phyloP scores from a whole-genome alignment of 495 filamentous ascomycete genomes.

The Glarea lozoyensis region DNA sequence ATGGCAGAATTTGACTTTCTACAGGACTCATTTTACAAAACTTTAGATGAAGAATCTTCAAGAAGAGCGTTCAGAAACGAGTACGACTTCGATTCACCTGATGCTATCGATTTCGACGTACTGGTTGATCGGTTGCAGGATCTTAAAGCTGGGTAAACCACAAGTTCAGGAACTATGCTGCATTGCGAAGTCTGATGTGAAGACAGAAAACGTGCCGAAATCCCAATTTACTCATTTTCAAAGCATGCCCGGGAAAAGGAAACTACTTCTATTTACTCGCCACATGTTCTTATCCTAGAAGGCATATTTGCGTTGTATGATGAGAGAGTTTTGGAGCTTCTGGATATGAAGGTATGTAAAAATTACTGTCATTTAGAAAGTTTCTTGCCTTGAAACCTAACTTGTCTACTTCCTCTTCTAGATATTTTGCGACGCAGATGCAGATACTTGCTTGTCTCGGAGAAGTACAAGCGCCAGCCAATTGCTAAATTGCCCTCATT shows the following conservation, averaged over 20 bases:
- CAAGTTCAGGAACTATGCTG: neutral
- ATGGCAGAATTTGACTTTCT: neutral
- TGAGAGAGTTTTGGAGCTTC: slow-evolving; percentile 68
- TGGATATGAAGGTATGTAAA: slow-evolving; percentile 73
- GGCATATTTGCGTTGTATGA: slow-evolving; percentile 95
- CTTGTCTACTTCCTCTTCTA: slow-evolving; percentile 22
- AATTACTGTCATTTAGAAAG: neutral
- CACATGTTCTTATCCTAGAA: slow-evolving; percentile 90
- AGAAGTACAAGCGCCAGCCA: slow-evolving; percentile 54
- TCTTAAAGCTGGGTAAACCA: slow-evolving; percentile 84
- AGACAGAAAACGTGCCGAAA: slow-evolving; percentile 76
- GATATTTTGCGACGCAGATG: slow-evolving; percentile 96
- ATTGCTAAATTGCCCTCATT: neutral
- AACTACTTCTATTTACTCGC: slow-evolving; percentile 87
- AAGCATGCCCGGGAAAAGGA: slow-evolving; percentile 72
- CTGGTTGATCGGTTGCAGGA: slow-evolving; percentile 73
- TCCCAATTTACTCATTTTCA: slow-evolving; percentile 92
- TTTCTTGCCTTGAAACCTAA: neutral
- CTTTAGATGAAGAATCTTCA: slow-evolving; percentile 63
- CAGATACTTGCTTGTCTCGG: slow-evolving; percentile 86
- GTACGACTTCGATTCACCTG: slow-evolving; percentile 91
- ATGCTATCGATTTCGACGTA: slow-evolving; percentile 90
- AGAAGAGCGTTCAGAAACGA: slow-evolving; percentile 74
- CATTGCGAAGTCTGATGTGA: neutral
- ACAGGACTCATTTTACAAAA: slow-evolving; percentile 95